Conservation (phyloP, 2,329 filamentous ascomycete species). For the Aspergillus viridinutans region DNA sequence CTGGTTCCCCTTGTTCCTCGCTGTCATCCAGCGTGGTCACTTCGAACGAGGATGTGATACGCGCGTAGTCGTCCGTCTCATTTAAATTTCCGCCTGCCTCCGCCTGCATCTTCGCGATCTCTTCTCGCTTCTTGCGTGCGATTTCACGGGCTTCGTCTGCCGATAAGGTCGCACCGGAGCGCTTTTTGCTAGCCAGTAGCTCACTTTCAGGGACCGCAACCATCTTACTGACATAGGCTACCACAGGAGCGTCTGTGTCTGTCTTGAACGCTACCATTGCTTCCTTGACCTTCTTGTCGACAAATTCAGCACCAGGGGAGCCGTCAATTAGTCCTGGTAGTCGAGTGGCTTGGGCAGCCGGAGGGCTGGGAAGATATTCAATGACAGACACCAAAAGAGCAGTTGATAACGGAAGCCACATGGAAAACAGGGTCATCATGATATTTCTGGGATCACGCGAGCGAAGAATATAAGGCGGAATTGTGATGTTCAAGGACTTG, state of each 20-base stretch:
- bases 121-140: conserved; percentile 81
- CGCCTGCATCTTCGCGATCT: conserved; percentile 75
- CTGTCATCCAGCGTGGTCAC: conserved; percentile 54
- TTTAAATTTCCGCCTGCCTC: conserved; percentile 39
- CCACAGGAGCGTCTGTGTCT: conserved; percentile 67
- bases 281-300: conserved; percentile 66
- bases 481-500: conserved; percentile 78
- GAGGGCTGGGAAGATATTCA: conserved; percentile 84
- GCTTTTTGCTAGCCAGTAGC: conserved; percentile 73
- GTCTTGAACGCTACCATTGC: conserved; percentile 80
- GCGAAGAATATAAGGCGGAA: conserved; percentile 77
- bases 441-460: conserved; percentile 80
- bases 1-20: conserved; percentile 46
- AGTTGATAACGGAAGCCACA: conserved; percentile 90
- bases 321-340: conserved; percentile 73
- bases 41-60: conserved; percentile 58
- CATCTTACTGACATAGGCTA: conserved; percentile 98
- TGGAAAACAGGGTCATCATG: conserved; percentile 78
- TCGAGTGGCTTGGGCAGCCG: conserved; percentile 70
- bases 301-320: conserved; percentile 70
- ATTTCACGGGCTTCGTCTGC: conserved; percentile 87
- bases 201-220: conserved; percentile 92
- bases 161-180: conserved; percentile 66
- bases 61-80: conserved; percentile 48
- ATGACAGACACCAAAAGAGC: conserved; percentile 90